Base-by-base conservation (phyloP, 2,329 filamentous ascomycete genomes). In the Phoma herbarum region DNA sequence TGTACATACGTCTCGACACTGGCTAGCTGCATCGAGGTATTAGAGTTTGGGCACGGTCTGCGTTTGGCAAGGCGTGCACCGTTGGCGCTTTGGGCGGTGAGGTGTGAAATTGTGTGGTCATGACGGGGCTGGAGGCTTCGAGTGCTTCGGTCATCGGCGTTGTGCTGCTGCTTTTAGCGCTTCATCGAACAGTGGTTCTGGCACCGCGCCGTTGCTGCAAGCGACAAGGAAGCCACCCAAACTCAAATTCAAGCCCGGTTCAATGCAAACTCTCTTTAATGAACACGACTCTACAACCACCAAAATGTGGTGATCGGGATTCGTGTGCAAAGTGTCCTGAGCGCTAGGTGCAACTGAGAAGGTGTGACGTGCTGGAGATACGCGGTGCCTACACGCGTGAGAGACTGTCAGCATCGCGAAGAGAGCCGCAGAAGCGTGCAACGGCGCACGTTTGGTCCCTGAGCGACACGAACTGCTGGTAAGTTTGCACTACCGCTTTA, bases 171-270 rank as follows among this genome's bases (percentile, higher is more conserved):
- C 49, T 35, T 33, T 53, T 54, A 50, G 56, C 41, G 50, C 41
- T 8, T 8, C 4, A 3, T 37, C 9, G 23, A 45, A 41, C 10
- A 35, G 11, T 46, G 56, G 50, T 54, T 50, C 45, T 50, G 56
- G 56, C 31, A 28, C 39, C 35, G 45, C 56, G 51, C 50, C 56
- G 50, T 59, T 54, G 50, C 45, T 45, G 25, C 50, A 46, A 33
- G 37, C 39, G 29, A 44, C 43, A 25, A 20, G 37, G 44, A 33
- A 44, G 33, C 20, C 45, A 33, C 45, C 45, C 26, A 54, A 46
- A n/a, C 25, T 37, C 50, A 41, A 50, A 50, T 46, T 25, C 39
- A 20, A 2, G 16, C 18, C 33, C 16, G 43, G 43, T 26, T 12
- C 25, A n/a, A 33, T 26, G 20, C 39, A 39, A 53, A 50, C 45